phyloP scores from a whole-genome alignment of 352 stramenopile genomes.

The Thalassiosira hispida region DNA sequence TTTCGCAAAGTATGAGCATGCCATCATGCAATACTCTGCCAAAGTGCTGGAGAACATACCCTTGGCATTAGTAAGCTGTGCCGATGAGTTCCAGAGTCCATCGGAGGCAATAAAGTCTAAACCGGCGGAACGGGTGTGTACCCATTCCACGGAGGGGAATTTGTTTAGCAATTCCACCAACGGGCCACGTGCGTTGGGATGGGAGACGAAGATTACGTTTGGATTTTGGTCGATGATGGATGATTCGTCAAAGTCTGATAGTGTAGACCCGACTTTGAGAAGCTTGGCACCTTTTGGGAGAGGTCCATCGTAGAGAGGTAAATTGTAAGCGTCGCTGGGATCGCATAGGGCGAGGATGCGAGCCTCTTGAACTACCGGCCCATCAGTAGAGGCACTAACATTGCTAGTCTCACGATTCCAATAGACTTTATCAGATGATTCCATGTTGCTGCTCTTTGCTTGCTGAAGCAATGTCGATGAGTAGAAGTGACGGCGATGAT shows the following conservation, averaged over 20 bases:
- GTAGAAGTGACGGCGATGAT: neutral
- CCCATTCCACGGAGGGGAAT: slow-evolving; percentile 83
- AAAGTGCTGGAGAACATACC: slow-evolving; percentile 85
- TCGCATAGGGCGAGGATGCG: slow-evolving; percentile 53
- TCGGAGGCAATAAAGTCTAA: slow-evolving; percentile 84
- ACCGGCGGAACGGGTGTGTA: slow-evolving; percentile 84
- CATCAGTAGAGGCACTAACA: slow-evolving; percentile 1
- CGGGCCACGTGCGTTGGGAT: slow-evolving; percentile 51
- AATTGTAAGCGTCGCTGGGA: slow-evolving; percentile 43
- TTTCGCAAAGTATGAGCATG: slow-evolving; percentile 87
- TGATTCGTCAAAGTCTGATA: slow-evolving; percentile 43
- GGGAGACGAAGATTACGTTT: slow-evolving; percentile 61
- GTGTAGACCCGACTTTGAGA: slow-evolving; percentile 36
- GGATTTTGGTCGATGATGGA: slow-evolving; percentile 33
- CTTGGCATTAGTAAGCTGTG: slow-evolving; percentile 85
- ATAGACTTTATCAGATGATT: slow-evolving; percentile 11
- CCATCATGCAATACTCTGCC: slow-evolving; percentile 86
- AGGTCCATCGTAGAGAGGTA: slow-evolving; percentile 46
- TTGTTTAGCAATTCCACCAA: slow-evolving; percentile 63
- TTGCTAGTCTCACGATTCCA: slow-evolving; percentile 55
- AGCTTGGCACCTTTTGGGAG: slow-evolving; percentile 45
- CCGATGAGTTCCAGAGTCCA: slow-evolving; percentile 34
- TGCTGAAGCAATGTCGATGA: neutral
- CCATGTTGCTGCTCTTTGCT: too few relatives aligned
- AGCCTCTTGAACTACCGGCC: slow-evolving; percentile 31